Evolutionary conservation across 2,329 filamentous ascomycete species (phyloP).

Genomic region (Cercospora sp.): DNA sequence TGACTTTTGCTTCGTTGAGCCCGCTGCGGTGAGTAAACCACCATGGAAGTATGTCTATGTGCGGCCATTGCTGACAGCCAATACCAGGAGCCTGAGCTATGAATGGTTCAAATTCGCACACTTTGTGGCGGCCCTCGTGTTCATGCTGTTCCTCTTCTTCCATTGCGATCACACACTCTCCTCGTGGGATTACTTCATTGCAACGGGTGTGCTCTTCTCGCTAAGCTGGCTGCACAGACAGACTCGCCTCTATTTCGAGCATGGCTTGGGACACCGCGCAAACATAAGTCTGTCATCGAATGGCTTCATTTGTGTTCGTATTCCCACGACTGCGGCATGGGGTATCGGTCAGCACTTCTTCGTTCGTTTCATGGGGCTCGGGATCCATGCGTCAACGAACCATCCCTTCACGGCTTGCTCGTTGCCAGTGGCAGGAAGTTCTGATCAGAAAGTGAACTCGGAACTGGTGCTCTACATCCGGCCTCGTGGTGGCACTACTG

Average conservation of each 20-base stretch:
- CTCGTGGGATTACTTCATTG: slow-evolving; percentile 64
- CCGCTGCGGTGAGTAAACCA: slow-evolving; percentile 49
- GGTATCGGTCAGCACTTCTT: slow-evolving; percentile 57
- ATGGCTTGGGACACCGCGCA: slow-evolving; percentile 51
- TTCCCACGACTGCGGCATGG: slow-evolving; percentile 51
- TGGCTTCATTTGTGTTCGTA: slow-evolving; percentile 45
- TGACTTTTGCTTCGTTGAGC: slow-evolving; percentile 57
- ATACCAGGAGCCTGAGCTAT: slow-evolving; percentile 53
- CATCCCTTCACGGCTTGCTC: slow-evolving; percentile 61
- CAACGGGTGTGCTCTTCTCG: slow-evolving; percentile 54
- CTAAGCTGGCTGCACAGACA: slow-evolving; percentile 49
- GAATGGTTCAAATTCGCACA: slow-evolving; percentile 63
- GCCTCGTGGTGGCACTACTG: slow-evolving; percentile 53
- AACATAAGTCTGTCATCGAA: slow-evolving; percentile 44
- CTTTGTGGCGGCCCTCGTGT: slow-evolving; percentile 53
- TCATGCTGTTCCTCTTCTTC: slow-evolving; percentile 60
- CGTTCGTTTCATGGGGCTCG: slow-evolving; percentile 52
- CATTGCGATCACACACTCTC: slow-evolving; percentile 58
- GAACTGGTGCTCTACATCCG: slow-evolving; percentile 57
- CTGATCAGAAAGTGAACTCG: slow-evolving; percentile 27
- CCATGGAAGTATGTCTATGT: background rate
- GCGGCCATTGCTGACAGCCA: background rate
- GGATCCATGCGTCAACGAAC: slow-evolving; percentile 47
- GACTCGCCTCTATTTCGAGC: slow-evolving; percentile 50
- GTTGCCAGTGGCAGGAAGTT: slow-evolving; percentile 35